Conservation (phyloP, 2,329 filamentous ascomycete species). For the Claviceps citrina region DNA sequence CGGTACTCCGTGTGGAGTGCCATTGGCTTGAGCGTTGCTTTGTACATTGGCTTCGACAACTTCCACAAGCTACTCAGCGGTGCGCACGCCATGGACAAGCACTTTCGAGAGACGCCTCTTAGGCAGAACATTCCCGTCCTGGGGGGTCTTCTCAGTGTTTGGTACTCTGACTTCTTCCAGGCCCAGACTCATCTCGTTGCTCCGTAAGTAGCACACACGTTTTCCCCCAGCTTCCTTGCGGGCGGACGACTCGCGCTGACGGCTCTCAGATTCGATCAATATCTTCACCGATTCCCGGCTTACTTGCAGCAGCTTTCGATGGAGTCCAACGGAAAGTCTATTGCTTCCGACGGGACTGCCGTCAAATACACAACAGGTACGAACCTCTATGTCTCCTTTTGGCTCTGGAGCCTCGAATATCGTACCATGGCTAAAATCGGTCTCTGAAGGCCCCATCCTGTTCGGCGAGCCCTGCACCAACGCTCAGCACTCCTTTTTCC, state of each 20-base stretch:
- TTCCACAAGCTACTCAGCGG: constrained; percentile 92
- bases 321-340: constrained; percentile 98
- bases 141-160: constrained; percentile 85
- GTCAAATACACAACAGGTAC: constrained; percentile 88
- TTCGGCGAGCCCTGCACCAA: constrained; percentile 99
- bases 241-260: constrained; percentile 3
- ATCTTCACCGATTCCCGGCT: constrained; percentile 95
- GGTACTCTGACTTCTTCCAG: constrained; percentile 98
- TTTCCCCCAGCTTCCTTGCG: too few species aligned
- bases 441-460: constrained; percentile 58
- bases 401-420: not conserved
- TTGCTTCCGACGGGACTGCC: constrained; percentile 73
- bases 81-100: constrained; percentile 95
- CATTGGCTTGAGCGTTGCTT: constrained; percentile 83
- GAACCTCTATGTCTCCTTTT: not conserved
- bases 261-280: constrained; percentile 71
- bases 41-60: constrained; percentile 96
- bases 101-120: constrained; percentile 82
- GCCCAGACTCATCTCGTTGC: constrained; percentile 95
- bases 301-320: constrained; percentile 98
- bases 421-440: not conserved
- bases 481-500: constrained; percentile 99
- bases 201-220: constrained; percentile 70
- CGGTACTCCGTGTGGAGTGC: constrained; percentile 98
- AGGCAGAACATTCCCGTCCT: constrained; percentile 91